Conservation (phyloP, 2,329 filamentous ascomycete genomes). For the Alternaria rosae region DNA sequence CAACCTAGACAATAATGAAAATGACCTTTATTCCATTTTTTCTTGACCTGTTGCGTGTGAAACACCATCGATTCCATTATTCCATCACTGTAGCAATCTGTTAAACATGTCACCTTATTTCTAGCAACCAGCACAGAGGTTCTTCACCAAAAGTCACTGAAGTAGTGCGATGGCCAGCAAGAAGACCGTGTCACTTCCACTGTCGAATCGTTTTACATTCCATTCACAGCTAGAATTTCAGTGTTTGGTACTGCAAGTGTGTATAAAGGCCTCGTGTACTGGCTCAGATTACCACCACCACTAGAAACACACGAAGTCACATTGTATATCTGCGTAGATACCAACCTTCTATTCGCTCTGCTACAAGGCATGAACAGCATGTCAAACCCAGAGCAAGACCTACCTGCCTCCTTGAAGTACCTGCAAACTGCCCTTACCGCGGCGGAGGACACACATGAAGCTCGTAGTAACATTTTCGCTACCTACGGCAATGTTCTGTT, state of each 20-base stretch:
- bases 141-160: neutral
- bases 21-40: neutral
- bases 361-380: neutral
- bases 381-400: neutral
- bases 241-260: neutral
- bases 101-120: neutral
- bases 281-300: neutral
- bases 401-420: neutral
- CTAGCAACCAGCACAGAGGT: neutral
- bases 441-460: neutral
- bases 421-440: neutral
- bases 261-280: neutral
- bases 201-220: neutral
- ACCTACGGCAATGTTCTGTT: neutral
- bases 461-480: neutral
- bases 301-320: neutral
- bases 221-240: neutral
- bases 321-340: neutral
- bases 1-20: neutral
- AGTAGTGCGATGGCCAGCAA: no score
- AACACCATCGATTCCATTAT: neutral
- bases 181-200: no score
- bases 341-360: neutral
- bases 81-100: neutral
- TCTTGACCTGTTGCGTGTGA: neutral